These are phyloP conservation scores for Cucumis cinereus DNA, from an alignment of 306 rosid species.

Conservation along the genomic window DNA sequence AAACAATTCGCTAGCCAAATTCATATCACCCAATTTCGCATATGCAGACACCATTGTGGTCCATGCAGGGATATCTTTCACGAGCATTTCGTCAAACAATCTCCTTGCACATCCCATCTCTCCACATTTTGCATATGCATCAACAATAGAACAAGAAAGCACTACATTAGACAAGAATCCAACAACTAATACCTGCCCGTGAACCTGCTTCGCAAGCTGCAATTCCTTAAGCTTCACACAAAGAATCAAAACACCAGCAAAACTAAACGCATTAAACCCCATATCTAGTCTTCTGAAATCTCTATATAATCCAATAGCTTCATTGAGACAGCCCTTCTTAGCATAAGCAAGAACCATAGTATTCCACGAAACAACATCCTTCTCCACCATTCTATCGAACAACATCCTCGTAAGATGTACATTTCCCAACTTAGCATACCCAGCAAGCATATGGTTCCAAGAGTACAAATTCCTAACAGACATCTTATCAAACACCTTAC, in stretches of 20 bases:
- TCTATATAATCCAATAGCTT: constrained; percentile 51
- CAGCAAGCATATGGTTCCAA: constrained; percentile 81
- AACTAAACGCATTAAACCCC: constrained; percentile 61
- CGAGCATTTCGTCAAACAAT: constrained; percentile 44
- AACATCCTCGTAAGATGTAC: constrained; percentile 38
- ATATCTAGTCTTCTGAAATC: constrained; percentile 37
- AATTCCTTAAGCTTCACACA: constrained; percentile 47
- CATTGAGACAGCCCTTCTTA: constrained; percentile 27
- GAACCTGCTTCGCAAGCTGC: constrained; percentile 58
- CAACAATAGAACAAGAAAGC: constrained; percentile 52
- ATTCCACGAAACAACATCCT: constrained; percentile 74
- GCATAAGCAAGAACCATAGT: constrained; percentile 65
- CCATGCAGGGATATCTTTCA: constrained; percentile 63
- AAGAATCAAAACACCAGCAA: constrained; percentile 59
- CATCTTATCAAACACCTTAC: constrained; percentile 75
- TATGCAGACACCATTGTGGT: constrained; percentile 61
- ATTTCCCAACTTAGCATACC: constrained; percentile 58
- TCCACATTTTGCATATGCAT: constrained; percentile 69
- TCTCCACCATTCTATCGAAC: constrained; percentile 51
- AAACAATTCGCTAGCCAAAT: constrained; percentile 44
- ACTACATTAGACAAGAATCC: constrained; percentile 62
- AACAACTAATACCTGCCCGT: constrained; percentile 60
- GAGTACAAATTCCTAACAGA: constrained; percentile 54
- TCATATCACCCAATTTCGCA: constrained; percentile 54
- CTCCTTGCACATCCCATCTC: constrained; percentile 46